Conservation (phyloP, 1,284 basidiomycete species). For the Ceraceosorus guamensis region DNA sequence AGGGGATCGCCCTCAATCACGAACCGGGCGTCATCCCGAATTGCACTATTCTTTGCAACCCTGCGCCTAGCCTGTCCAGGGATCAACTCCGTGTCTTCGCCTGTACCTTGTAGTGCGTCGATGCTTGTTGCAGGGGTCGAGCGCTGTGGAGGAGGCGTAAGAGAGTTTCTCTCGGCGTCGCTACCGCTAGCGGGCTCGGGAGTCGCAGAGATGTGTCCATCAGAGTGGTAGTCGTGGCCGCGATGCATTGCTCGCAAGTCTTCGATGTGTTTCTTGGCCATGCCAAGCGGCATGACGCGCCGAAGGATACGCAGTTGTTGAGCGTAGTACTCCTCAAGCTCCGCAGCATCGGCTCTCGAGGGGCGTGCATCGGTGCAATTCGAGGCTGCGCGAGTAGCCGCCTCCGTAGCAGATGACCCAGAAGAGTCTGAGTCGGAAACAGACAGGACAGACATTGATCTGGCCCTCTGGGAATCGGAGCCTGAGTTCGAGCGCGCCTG, state of each 20-base stretch:
- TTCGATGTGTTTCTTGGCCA: conserved; percentile 41
- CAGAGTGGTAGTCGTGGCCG: conserved; percentile 37
- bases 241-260: conserved; percentile 43
- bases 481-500: conserved; percentile 3
- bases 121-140: not conserved
- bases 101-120: conserved; percentile 7
- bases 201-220: conserved; percentile 23
- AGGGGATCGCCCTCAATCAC: conserved; percentile 11
- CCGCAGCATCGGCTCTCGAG: too few relatives aligned
- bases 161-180: not conserved
- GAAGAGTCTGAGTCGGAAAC: too few relatives aligned
- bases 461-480: conserved; percentile 4
- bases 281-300: conserved; percentile 43
- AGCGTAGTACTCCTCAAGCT: conserved; percentile 21
- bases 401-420: too few relatives aligned
- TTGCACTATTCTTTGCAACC: too few relatives aligned
- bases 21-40: conserved; percentile 8
- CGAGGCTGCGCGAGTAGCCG: too few relatives aligned
- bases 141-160: not conserved
- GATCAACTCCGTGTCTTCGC: conserved; percentile 6
- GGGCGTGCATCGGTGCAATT: too few relatives aligned
- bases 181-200: conserved; percentile 7
- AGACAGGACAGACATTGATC: too few relatives aligned
- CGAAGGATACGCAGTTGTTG: conserved; percentile 38
- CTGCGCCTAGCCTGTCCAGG: conserved; percentile 11